Evolutionary conservation across 139 green algal genomes (phyloP).

Genomic region (Coelastrella sp.): DNA sequence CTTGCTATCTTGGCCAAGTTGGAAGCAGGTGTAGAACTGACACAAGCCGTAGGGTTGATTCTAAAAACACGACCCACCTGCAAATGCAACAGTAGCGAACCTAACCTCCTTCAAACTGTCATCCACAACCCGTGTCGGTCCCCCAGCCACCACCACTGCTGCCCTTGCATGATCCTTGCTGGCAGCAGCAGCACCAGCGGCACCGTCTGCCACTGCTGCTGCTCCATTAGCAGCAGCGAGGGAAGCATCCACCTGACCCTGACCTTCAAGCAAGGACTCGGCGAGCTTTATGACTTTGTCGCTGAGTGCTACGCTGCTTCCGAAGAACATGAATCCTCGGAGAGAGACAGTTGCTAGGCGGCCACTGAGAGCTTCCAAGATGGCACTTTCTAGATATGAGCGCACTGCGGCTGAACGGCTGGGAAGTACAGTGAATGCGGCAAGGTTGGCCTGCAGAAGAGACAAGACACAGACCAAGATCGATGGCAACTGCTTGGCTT

Average conservation of each 20-base stretch:
- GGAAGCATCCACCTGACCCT: neutral
- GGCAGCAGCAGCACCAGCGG: neutral
- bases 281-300: slow-evolving; percentile 51
- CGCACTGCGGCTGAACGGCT: slow-evolving; percentile 62
- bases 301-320: slow-evolving; percentile 67
- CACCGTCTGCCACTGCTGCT: neutral
- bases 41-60: too few species aligned
- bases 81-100: neutral
- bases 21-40: too few species aligned
- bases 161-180: slow-evolving; percentile 12
- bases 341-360: slow-evolving; percentile 70
- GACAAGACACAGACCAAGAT: too few species aligned
- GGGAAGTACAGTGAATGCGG: slow-evolving; percentile 59
- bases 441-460: slow-evolving; percentile 52
- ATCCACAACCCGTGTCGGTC: neutral
- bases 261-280: neutral
- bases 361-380: slow-evolving; percentile 18
- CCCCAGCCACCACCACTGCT: neutral
- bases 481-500: neutral
- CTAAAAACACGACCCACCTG: too few species aligned
- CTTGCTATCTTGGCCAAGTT: too few species aligned
- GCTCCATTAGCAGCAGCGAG: neutral
- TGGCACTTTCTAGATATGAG: slow-evolving; percentile 54
- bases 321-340: slow-evolving; percentile 91
- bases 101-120: neutral